Base-by-base conservation (phyloP, 148 eudicot species). In the Rhododendron henanense region DNA sequence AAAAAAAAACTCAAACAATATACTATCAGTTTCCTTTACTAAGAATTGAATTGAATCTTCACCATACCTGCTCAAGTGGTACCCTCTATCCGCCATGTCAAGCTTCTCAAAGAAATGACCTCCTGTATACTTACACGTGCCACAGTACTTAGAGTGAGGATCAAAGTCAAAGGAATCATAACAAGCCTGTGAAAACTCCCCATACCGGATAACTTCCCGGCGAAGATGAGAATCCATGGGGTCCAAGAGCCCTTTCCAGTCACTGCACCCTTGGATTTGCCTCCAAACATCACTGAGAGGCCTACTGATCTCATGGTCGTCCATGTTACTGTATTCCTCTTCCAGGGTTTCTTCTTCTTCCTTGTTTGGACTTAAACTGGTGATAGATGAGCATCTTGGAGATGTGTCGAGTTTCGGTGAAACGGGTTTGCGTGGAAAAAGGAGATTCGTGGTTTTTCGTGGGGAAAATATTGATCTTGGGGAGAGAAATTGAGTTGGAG, bases 81-180 rank as follows among this genome's bases (percentile, higher is more conserved):
- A 94, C 80, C 98, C 98, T 84, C 83, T 85, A 45, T 92, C 84
- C 15, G 61, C 75, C 97, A 94, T 94, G 23, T 90, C 93, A 53
- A 95, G 87, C 87, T 82, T 90, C 21, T 90, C 87, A 83, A 93
- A 94, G 93, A 93, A 94, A 33, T 91, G 92, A 14, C 86, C 41
- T 0, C 87, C 89, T 16, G 55, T 81, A 65, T 94, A 96, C 86
- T 94, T 94, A 87, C 98, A 94, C 9, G 98, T 93, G 10, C 98
- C 98, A 84, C 98, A 96, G 85, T 96, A 93, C 90, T 90, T 94
- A 63, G 98, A 94, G 87, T 94, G 92, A 67, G 98, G 98, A 87
- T 96, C 98, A 84, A 88, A 94, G 85, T 96, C 98, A 81, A 96
- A 96, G 2, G 98, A 94, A 77, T 96, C 98, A 47, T 96, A 96